A percentile compares a stretch with the other conserved stretches of the same genome.
Evolutionary conservation across 169 alveolate genomes (phyloP).

Genomic region (Fabrea salina): DNA sequence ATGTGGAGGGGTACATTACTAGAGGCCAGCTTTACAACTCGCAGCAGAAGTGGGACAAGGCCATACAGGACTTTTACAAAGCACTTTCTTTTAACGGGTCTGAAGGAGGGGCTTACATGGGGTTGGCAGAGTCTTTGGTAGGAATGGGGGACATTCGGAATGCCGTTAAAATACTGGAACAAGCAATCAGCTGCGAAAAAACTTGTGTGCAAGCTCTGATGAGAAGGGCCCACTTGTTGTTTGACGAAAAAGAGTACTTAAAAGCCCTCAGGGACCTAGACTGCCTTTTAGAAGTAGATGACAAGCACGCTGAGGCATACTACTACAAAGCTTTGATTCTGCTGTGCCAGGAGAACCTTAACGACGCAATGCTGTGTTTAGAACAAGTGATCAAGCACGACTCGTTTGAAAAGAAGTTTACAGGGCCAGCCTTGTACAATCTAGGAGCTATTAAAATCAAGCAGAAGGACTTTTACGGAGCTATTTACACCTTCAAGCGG

Average conservation of each 20-base stretch:
- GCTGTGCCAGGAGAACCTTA: conserved; percentile 30
- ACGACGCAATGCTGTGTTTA: conserved; percentile 50
- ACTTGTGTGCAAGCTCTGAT: not conserved
- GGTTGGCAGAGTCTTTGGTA: conserved; percentile 10
- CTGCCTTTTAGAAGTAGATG: not conserved
- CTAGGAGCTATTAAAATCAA: conserved; percentile 50
- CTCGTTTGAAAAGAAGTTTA: conserved; percentile 24
- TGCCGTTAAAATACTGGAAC: conserved; percentile 13
- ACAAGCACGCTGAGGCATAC: conserved; percentile 31
- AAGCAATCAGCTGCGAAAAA: not conserved
- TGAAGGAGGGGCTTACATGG: conserved; percentile 22
- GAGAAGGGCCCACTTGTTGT: not conserved
- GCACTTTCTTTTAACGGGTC: not conserved
- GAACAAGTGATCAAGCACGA: conserved; percentile 50
- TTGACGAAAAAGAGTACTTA: not conserved
- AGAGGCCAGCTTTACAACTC: conserved; percentile 53
- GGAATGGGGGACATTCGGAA: not conserved
- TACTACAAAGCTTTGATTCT: conserved; percentile 47
- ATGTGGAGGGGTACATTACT: conserved; percentile 50
- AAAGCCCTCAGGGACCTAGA: conserved; percentile 9
- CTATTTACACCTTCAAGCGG: conserved; percentile 40
- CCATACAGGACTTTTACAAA: conserved; percentile 22
- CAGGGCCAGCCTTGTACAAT: conserved; percentile 49
- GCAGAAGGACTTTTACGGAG: conserved; percentile 59
- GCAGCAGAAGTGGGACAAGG: conserved; percentile 22